Base-by-base conservation (phyloP, 2,329 filamentous ascomycete species). In the Ophiostoma fasciatum region DNA sequence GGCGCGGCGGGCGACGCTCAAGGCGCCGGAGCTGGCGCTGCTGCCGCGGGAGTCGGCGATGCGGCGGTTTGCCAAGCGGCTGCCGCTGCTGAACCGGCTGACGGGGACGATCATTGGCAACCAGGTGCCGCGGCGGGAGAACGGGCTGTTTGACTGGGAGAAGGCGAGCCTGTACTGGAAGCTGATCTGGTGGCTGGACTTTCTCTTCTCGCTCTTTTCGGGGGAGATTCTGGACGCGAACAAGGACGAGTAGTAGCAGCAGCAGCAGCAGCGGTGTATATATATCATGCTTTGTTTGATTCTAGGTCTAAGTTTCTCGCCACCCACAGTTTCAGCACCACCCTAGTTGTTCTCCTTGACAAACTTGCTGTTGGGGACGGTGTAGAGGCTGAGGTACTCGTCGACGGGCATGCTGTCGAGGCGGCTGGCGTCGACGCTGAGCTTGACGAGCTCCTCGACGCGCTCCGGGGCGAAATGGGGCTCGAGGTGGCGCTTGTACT, bases 401-500 rank as follows among this genome's bases (percentile, higher is more conserved):
- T 98, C 88, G 23, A 96, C 78, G 37, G 83, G 70, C 66, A 82
- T 81, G 50, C 67, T 62, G 63, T 94, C 83, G 37, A 96, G 63
- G 59, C 69, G 75, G 59, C 77, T 71, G 41, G 67, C 62, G 56
- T 94, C 74, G 59, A 78, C 73, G 48, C 82, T 81, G 35, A 96
- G 64, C 46, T 83, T 70, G 35, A 94, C 70, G 37, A 98, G 69
- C 63, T 90, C 68, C 62, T 88, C 72, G 35, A 94, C 83, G 53
- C 78, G 76, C 33, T 69, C 66, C 55, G 82, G 69, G 42, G 74
- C 65, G 60, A 81, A 92, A 65, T 94, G 88, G 36, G 81, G 82
- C 50, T 71, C 72, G 35, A 96, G 65, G 62, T 98, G 90, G 56
- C 82, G 78, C 77, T 87, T 80, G 68, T 84, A 98, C 71, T 98